phyloP scores from a whole-genome alignment of 176 grass and related monocot species.

The Paspalum vaginatum region DNA sequence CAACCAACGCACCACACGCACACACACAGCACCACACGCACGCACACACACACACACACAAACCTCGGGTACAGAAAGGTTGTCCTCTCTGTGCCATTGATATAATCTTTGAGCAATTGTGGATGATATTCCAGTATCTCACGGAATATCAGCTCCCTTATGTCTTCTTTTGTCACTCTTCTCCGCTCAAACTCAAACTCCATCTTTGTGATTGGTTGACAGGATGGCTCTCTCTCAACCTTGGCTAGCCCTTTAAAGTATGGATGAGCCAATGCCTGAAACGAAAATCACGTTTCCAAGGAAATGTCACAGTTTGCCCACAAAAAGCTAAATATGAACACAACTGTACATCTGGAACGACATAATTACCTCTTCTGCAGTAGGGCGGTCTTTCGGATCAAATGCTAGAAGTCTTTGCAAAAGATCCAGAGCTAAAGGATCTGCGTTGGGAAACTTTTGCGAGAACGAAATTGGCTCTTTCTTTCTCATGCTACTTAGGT shows the following conservation, averaged over 20 bases:
- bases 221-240: conserved; percentile 91
- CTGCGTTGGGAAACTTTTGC: conserved; percentile 87
- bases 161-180: conserved; percentile 96
- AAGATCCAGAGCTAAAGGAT: conserved; percentile 84
- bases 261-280: conserved; percentile 80
- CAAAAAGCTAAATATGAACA: conserved; percentile 12
- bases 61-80: conserved; percentile 97
- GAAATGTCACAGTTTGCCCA: conserved; percentile 22
- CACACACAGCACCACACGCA: too few relatives aligned
- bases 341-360: neutral
- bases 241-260: conserved; percentile 96
- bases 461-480: conserved; percentile 84
- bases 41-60: too few relatives aligned
- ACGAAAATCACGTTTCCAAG: conserved; percentile 27
- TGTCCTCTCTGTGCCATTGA: conserved; percentile 90
- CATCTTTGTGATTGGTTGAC: conserved; percentile 94
- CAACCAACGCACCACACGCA: too few relatives aligned
- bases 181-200: conserved; percentile 97
- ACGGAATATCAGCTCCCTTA: conserved; percentile 91
- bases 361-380: conserved; percentile 79
- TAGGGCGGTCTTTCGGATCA: conserved; percentile 93
- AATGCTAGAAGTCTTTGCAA: conserved; percentile 93
- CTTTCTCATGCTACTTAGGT: conserved; percentile 93
- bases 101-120: conserved; percentile 93
- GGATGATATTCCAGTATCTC: conserved; percentile 98